Evolutionary conservation across 1,284 basidiomycete species (phyloP).

Genomic region (Cryptococcus sp.): DNA sequence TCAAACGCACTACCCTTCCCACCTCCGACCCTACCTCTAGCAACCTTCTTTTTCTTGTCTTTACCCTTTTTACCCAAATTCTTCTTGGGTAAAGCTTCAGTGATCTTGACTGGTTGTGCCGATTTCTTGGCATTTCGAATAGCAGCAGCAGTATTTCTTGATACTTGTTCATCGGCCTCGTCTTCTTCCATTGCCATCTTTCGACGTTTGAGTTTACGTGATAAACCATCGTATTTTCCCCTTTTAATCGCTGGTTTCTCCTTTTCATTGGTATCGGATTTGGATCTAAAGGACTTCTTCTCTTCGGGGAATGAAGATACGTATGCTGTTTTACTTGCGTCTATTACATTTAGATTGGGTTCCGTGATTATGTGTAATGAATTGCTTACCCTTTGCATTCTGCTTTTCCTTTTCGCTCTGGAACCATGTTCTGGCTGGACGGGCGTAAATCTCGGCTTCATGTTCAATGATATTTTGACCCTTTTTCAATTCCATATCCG

Average conservation of each 20-base stretch:
- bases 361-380: neutral
- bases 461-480: slow-evolving; percentile 95
- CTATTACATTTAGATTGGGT: slow-evolving; percentile 46
- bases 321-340: slow-evolving; percentile 67
- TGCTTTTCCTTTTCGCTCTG: slow-evolving; percentile 81
- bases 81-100: slow-evolving; percentile 26
- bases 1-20: slow-evolving; percentile 32
- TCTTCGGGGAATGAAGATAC: slow-evolving; percentile 54
- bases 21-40: slow-evolving; percentile 4
- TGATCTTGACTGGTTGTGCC: slow-evolving; percentile 57
- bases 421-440: slow-evolving; percentile 97
- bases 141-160: slow-evolving; percentile 59
- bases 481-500: slow-evolving; percentile 95
- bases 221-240: slow-evolving; percentile 77
- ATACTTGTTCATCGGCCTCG: slow-evolving; percentile 52
- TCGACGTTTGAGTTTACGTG: slow-evolving; percentile 74
- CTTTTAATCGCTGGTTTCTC: slow-evolving; percentile 56
- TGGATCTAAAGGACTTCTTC: slow-evolving; percentile 25
- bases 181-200: slow-evolving; percentile 81
- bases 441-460: slow-evolving; percentile 85
- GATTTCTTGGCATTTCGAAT: slow-evolving; percentile 82
- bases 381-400: slow-evolving; percentile 64
- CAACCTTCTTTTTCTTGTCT: slow-evolving; percentile 12
- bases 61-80: neutral
- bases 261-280: slow-evolving; percentile 19